phyloP scores from a whole-genome alignment of 2,329 filamentous ascomycete species.

The Trichophyton verrucosum region DNA sequence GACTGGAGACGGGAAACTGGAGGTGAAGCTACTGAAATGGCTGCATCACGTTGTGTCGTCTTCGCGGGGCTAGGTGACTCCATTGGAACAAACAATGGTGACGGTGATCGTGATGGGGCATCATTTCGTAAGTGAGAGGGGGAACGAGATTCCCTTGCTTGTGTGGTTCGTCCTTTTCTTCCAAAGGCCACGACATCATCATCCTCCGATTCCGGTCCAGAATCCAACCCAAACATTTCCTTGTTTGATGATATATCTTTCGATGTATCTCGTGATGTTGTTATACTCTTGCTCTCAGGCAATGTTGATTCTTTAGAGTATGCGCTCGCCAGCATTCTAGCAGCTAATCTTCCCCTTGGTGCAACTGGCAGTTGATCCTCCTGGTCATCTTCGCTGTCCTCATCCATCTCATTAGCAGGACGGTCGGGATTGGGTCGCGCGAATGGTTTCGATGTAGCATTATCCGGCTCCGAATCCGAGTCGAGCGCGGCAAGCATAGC shows the following conservation, averaged over 20 bases:
- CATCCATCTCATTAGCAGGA: background rate
- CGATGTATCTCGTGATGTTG: background rate
- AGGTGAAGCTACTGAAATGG: slow-evolving; percentile 13
- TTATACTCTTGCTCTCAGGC: slow-evolving; percentile 16
- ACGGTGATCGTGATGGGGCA: slow-evolving; percentile 21
- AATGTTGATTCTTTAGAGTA: slow-evolving; percentile 19
- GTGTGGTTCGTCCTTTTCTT: slow-evolving; percentile 15
- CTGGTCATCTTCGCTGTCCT: slow-evolving; percentile 33
- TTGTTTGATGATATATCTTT: background rate
- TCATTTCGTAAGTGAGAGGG: background rate
- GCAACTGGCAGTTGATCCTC: slow-evolving; percentile 33
- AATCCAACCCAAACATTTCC: background rate
- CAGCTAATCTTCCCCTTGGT: slow-evolving; percentile 53
- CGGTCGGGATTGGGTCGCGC: background rate
- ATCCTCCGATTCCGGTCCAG: slow-evolving; percentile 7
- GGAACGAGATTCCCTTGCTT: background rate
- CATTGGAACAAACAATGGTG: slow-evolving; percentile 33
- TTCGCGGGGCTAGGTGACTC: slow-evolving; percentile 2
- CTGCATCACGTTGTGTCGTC: background rate
- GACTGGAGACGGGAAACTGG: slow-evolving; percentile 54
- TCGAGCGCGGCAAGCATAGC: slow-evolving; percentile 39
- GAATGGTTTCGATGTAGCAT: background rate
- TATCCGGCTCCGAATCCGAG: slow-evolving; percentile 36
- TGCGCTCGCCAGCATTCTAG: slow-evolving; percentile 43
- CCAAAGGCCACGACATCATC: slow-evolving; percentile 23